These are phyloP conservation scores for Helianthus annuus DNA, from an alignment of 129 eudicot genomes.

Conservation along the genomic window DNA sequence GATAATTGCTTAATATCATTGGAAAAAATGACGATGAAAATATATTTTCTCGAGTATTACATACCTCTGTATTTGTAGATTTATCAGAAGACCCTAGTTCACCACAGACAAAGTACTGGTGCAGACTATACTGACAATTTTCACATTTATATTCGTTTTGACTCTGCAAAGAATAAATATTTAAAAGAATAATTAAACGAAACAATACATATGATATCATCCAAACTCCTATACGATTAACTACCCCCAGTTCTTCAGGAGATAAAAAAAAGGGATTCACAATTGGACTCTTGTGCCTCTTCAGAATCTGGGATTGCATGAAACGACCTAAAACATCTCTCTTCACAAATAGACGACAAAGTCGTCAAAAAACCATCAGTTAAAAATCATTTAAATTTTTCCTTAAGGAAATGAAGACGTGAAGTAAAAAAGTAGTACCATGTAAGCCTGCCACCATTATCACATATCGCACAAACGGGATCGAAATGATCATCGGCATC, in stretches of 20 bases:
- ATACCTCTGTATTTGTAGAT: no score
- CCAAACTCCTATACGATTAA: slow-evolving; percentile 12
- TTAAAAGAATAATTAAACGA: no score
- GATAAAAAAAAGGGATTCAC: slow-evolving; percentile 54
- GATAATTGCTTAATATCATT: no score
- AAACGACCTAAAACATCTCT: slow-evolving; percentile 79
- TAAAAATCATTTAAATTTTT: no score
- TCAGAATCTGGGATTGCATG: slow-evolving; percentile 57
- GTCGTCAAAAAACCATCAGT: slow-evolving; percentile 10
- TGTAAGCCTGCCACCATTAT: slow-evolving; percentile 64
- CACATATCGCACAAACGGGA: slow-evolving; percentile 84
- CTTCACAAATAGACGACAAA: slow-evolving; percentile 47
- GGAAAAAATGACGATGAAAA: no score
- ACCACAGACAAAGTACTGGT: no score
- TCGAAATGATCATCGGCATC: slow-evolving; percentile 63
- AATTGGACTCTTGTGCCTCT: slow-evolving; percentile 44
- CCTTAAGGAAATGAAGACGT: not conserved
- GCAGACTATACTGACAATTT: no score
- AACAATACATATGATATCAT: slow-evolving; percentile 5
- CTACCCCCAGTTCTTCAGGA: slow-evolving; percentile 46
- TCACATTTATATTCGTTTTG: no score
- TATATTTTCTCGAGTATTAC: no score
- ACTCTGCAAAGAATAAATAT: no score
- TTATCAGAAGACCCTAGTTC: no score
- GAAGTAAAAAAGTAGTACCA: slow-evolving; percentile 48